Base-by-base conservation (phyloP, 306 rosid genomes). In the Pyrus communis region DNA sequence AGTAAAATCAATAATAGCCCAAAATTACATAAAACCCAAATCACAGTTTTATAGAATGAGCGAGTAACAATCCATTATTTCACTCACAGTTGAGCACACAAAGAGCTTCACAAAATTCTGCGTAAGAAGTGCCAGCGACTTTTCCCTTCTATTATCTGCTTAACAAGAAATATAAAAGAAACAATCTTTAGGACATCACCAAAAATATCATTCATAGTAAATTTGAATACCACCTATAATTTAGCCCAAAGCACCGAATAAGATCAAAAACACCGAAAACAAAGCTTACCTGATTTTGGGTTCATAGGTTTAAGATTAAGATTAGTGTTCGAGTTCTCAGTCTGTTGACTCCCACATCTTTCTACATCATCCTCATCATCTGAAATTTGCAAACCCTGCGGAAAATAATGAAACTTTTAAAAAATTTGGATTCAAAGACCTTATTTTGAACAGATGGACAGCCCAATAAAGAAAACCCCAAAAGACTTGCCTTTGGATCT, bases 51-150 rank as follows among this genome's bases (percentile, higher is more conserved):
- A 60, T 15, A 1, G 9, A 82, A 54, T 46, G 38, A 21, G 27
- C 51, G 52, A 52, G 33, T 31, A 23, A 61, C 7, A 42, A 14
- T 27, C 12, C 0, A 71, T 19, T 11, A 62, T 58, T 72, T 68
- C 22, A 68, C 98, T 88, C 70, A 92, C 99, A 15, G 83, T 86
- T n/a, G 95, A 84, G 82, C 97, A 92, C 59, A 95, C 82, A 69
- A 95, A 95, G 71, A 95, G 97, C 90, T 95, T 95, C 79, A 95
- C 91, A 75, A 95, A 92, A 86, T 95, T 95, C 81, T 90, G 97
- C 11, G 99, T 90, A 45, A 95, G 93, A 77, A 95, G 87, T 2
- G 97, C 92, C 73, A 95, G 73, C 23, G 99, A 95, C 73, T 95
- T 95, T 82, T 95, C 99, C 85, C 97, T 84, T 78, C 91, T 81